phyloP scores from a whole-genome alignment of 2,329 filamentous ascomycete species.

The Ophiostoma himal-ulmi region DNA sequence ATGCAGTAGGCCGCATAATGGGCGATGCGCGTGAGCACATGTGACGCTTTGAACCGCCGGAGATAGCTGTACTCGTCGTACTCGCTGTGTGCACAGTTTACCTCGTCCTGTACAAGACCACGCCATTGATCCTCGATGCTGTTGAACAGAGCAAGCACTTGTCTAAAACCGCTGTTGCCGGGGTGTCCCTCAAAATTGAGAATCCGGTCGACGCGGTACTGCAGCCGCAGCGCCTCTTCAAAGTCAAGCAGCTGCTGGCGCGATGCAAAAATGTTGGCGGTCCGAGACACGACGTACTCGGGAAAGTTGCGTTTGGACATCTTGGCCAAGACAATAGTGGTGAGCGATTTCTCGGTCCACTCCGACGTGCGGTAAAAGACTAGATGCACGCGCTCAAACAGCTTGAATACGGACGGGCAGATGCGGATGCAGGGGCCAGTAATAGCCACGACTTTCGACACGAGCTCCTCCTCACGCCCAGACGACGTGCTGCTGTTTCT shows the following conservation, averaged over 20 bases:
- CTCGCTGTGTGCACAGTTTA: slow-evolving; percentile 63
- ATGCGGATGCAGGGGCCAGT: slow-evolving; percentile 82
- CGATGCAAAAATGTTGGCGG: slow-evolving; percentile 79
- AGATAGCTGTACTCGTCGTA: slow-evolving; percentile 84
- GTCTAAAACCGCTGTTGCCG: slow-evolving; percentile 57
- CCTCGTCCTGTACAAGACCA: slow-evolving; percentile 63
- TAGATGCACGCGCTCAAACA: slow-evolving; percentile 91
- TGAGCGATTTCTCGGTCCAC: slow-evolving; percentile 96
- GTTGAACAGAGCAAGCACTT: slow-evolving; percentile 66
- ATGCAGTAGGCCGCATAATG: slow-evolving; percentile 79
- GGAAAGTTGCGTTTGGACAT: slow-evolving; percentile 86
- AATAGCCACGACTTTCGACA: slow-evolving; percentile 54
- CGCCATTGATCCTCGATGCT: slow-evolving; percentile 78
- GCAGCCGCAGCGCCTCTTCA: slow-evolving; percentile 75
- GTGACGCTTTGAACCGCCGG: slow-evolving; percentile 80
- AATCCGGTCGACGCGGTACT: slow-evolving; percentile 73
- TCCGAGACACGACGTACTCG: slow-evolving; percentile 82
- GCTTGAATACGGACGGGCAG: slow-evolving; percentile 62
- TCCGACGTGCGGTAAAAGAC: slow-evolving; percentile 95
- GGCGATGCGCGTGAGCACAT: slow-evolving; percentile 87
- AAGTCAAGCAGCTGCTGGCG: slow-evolving; percentile 75
- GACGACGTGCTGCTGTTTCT: slow-evolving; percentile 29
- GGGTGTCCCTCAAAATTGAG: slow-evolving; percentile 73
- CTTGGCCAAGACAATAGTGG: slow-evolving; percentile 87
- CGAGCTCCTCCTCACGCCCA: slow-evolving; percentile 9